phyloP scores from a whole-genome alignment of 2,329 filamentous ascomycete genomes.

The Bipolaris gigantea region DNA sequence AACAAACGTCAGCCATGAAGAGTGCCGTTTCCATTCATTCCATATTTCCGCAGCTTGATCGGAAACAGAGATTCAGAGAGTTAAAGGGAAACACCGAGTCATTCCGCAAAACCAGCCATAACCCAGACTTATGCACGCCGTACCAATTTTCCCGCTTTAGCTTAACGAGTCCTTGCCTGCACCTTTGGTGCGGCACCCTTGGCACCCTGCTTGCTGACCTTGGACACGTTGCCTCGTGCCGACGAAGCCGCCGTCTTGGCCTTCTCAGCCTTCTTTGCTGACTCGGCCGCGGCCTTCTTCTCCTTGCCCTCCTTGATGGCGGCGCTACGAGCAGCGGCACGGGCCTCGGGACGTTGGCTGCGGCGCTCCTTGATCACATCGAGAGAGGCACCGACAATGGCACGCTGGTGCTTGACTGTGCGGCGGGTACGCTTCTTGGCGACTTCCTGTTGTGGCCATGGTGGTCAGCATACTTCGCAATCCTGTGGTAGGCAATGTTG shows the following conservation, averaged over 20 bases:
- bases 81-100: conserved; percentile 35
- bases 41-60: conserved; percentile 29
- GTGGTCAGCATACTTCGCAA: conserved; percentile 24
- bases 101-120: conserved; percentile 34
- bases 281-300: conserved; percentile 87
- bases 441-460: conserved; percentile 72
- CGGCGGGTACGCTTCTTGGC: conserved; percentile 99
- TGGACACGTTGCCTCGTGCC: conserved; percentile 74
- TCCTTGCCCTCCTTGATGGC: conserved; percentile 99
- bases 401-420: conserved; percentile 97
- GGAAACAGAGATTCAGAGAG: conserved; percentile 26
- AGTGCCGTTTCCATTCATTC: conserved; percentile 36
- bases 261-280: conserved; percentile 99
- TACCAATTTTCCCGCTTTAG: conserved; percentile 14
- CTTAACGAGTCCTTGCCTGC: conserved; percentile 82
- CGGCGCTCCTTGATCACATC: conserved; percentile 99
- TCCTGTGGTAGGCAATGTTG: neutral
- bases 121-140: conserved; percentile 30
- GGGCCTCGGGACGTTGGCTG: conserved; percentile 90
- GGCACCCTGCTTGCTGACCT: conserved; percentile 96
- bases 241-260: conserved; percentile 80
- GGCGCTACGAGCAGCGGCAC: conserved; percentile 81
- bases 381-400: conserved; percentile 97
- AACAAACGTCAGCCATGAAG: conserved; percentile 22
- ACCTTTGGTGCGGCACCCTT: conserved; percentile 90